A percentile compares a stretch with the other conserved stretches of the same genome.
phyloP scores from a whole-genome alignment of 768 basidiomycete species.

The Paxillus rubicundulus region DNA sequence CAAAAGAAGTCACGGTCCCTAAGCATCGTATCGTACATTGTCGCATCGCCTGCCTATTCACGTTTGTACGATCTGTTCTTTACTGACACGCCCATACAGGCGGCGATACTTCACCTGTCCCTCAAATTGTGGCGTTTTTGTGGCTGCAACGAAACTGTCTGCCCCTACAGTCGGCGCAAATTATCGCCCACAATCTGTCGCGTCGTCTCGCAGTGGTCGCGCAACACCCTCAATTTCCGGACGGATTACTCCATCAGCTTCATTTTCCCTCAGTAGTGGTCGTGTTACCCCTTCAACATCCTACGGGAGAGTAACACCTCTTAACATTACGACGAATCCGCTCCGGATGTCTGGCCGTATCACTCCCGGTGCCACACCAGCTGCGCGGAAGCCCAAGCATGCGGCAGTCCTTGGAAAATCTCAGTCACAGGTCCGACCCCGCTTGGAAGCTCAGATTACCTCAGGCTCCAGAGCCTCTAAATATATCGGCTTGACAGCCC shows the following conservation, averaged over 20 bases:
- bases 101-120: slow-evolving; percentile 84
- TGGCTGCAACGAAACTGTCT: slow-evolving; percentile 78
- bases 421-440: slow-evolving; percentile 27
- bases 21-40: neutral
- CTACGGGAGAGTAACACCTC: slow-evolving; percentile 42
- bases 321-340: slow-evolving; percentile 26
- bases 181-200: slow-evolving; percentile 73
- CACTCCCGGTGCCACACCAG: slow-evolving; percentile 41
- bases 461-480: slow-evolving; percentile 83
- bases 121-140: slow-evolving; percentile 87
- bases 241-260: slow-evolving; percentile 44
- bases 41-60: neutral
- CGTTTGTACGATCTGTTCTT: neutral
- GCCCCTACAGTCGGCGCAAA: slow-evolving; percentile 63
- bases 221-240: slow-evolving; percentile 45
- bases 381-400: slow-evolving; percentile 32
- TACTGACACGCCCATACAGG: slow-evolving; percentile 38
- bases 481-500: slow-evolving; percentile 81
- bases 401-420: slow-evolving; percentile 30
- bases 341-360: slow-evolving; percentile 42
- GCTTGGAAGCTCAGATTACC: slow-evolving; percentile 51
- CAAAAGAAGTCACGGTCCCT: neutral
- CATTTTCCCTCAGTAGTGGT: slow-evolving; percentile 38
- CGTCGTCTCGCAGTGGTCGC: slow-evolving; percentile 60
- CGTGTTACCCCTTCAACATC: slow-evolving; percentile 58